Evolutionary conservation across 768 basidiomycete species (phyloP).

Genomic region (Leccinum barrowsii): DNA sequence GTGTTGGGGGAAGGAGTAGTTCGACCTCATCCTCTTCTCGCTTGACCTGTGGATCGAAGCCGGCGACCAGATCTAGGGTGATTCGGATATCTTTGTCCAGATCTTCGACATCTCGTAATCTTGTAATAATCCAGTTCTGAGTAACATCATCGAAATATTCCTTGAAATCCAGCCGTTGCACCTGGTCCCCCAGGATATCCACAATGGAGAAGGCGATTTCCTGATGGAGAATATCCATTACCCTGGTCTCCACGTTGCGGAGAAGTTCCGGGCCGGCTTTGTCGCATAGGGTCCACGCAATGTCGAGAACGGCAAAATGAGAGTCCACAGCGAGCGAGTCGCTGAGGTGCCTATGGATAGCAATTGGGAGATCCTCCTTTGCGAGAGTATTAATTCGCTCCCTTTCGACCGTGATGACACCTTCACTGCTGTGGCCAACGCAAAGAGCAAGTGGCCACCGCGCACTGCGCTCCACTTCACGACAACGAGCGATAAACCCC

Average conservation of each 20-base stretch:
- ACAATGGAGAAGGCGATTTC: slow-evolving; percentile 75
- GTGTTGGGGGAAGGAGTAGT: slow-evolving; percentile 45
- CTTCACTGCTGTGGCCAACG: slow-evolving; percentile 35
- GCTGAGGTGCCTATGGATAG: slow-evolving; percentile 48
- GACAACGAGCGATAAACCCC: slow-evolving; percentile 87
- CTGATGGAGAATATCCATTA: slow-evolving; percentile 67
- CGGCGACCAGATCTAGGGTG: slow-evolving; percentile 67
- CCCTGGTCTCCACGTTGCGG: slow-evolving; percentile 52
- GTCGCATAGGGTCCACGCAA: slow-evolving; percentile 60
- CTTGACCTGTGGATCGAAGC: slow-evolving; percentile 68
- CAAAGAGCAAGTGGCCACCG: slow-evolving; percentile 76
- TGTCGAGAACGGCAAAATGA: slow-evolving; percentile 54
- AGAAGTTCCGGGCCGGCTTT: slow-evolving; percentile 59
- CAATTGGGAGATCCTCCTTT: slow-evolving; percentile 64
- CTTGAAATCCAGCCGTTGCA: slow-evolving; percentile 47
- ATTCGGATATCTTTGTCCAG: slow-evolving; percentile 53
- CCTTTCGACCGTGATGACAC: slow-evolving; percentile 66
- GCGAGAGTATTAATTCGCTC: slow-evolving; percentile 69
- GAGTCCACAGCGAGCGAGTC: slow-evolving; percentile 43
- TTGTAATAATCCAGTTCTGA: slow-evolving; percentile 57
- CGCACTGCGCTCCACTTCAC: slow-evolving; percentile 84
- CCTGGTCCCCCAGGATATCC: slow-evolving; percentile 71
- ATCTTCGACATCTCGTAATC: slow-evolving; percentile 54
- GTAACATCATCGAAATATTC: slow-evolving; percentile 58
- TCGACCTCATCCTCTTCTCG: slow-evolving; percentile 72